Evolutionary conservation across 2,329 filamentous ascomycete species (phyloP).

Genomic region (Cercospora sesami): DNA sequence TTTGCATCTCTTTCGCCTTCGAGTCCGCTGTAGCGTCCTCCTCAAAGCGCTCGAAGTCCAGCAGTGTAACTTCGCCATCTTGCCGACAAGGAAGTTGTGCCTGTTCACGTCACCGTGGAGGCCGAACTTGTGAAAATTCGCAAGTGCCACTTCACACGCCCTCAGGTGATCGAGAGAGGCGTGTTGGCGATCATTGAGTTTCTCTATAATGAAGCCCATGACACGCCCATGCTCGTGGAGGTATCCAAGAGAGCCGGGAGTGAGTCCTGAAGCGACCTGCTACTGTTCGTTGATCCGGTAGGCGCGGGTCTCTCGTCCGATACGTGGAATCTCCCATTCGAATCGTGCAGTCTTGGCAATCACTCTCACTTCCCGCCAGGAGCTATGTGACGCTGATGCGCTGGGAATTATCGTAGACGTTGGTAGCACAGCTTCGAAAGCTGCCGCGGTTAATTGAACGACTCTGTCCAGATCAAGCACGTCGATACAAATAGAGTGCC

Average conservation of each 20-base stretch:
- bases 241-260: not conserved
- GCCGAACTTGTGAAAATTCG: not conserved
- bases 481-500: not conserved
- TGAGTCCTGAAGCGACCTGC: not conserved
- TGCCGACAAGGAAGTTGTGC: not conserved
- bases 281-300: slow-evolving; percentile 3
- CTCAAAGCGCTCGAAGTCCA: not conserved
- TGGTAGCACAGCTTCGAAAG: not conserved
- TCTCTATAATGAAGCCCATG: not conserved
- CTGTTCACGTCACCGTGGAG: not conserved
- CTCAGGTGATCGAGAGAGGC: not conserved
- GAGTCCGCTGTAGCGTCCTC: not conserved
- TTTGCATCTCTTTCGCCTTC: not conserved
- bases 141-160: not conserved
- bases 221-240: slow-evolving; percentile 1
- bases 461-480: not conserved
- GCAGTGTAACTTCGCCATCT: not conserved
- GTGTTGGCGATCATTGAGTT: not conserved
- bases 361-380: not conserved
- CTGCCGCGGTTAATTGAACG: not conserved
- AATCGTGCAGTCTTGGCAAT: slow-evolving; percentile 14
- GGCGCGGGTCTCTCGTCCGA: slow-evolving; percentile 13
- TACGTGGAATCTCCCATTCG: slow-evolving; percentile 15
- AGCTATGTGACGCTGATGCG: not conserved
- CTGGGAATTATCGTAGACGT: not conserved